phyloP scores from a whole-genome alignment of 148 eudicot genomes.

The Nyssa sinensis region DNA sequence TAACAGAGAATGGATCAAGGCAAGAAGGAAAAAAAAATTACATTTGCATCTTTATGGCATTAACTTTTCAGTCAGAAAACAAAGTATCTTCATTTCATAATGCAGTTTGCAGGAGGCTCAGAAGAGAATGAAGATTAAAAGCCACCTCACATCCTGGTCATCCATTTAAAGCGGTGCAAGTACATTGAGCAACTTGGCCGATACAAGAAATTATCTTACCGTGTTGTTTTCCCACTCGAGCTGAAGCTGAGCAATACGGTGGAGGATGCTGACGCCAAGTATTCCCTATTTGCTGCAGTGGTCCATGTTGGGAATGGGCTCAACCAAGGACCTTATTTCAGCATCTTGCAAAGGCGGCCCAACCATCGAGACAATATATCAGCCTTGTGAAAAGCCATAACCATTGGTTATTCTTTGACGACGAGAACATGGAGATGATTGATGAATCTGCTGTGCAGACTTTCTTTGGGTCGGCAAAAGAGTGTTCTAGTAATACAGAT shows the following conservation, averaged over 20 bases:
- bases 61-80: not conserved
- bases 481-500: conserved; percentile 87
- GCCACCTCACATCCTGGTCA: conserved; percentile 84
- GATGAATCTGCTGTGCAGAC: conserved; percentile 88
- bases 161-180: conserved; percentile 87
- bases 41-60: not conserved
- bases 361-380: conserved; percentile 70
- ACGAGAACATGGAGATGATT: conserved; percentile 85
- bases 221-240: conserved; percentile 86
- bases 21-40: not conserved
- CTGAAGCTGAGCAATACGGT: conserved; percentile 77
- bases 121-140: conserved; percentile 94
- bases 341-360: conserved; percentile 80
- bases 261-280: conserved; percentile 78
- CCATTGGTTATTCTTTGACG: conserved; percentile 85
- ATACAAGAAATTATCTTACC: conserved; percentile 81
- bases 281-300: conserved; percentile 79
- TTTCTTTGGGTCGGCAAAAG: conserved; percentile 78
- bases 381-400: conserved; percentile 89
- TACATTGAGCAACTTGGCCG: conserved; percentile 79
- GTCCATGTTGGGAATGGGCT: conserved; percentile 93
- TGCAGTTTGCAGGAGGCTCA: conserved; percentile 85
- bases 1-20: no score
- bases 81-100: conserved; percentile 9
- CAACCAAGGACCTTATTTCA: conserved; percentile 73